phyloP scores from a whole-genome alignment of 805 yeast genomes.

The Metschnikowia aberdeeniae region DNA sequence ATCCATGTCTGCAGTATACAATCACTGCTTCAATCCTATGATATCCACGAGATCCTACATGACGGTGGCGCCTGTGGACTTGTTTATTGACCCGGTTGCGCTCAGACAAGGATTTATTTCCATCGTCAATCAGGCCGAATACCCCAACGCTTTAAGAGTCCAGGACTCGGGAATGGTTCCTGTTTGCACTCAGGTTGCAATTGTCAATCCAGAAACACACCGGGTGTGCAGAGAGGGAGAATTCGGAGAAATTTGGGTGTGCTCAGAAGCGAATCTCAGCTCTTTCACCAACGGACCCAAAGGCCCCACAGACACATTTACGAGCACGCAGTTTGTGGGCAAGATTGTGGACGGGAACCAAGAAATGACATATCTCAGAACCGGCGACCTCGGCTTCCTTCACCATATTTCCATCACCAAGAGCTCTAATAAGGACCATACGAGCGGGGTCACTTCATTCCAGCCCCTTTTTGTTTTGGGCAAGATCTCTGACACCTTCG shows the following conservation, averaged over 20 bases:
- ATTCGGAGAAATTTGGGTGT: conserved; percentile 95
- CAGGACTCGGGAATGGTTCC: conserved; percentile 97
- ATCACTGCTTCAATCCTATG: conserved; percentile 77
- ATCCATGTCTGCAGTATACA: conserved; percentile 72
- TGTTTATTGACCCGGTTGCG: conserved; percentile 83
- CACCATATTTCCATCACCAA: conserved; percentile 59
- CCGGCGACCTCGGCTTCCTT: conserved; percentile 92
- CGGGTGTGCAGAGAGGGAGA: conserved; percentile 82
- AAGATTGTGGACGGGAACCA: conserved; percentile 61
- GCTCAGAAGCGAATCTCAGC: conserved; percentile 76
- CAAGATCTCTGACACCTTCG: conserved; percentile 80
- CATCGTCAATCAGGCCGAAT: conserved; percentile 68
- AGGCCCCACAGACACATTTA: conserved; percentile 49
- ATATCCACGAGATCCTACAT: conserved; percentile 81
- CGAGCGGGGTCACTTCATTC: conserved; percentile 34
- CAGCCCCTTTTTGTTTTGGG: conserved; percentile 87
- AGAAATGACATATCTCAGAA: conserved; percentile 66
- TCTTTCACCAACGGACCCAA: conserved; percentile 55
- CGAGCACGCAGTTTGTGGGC: conserved; percentile 53
- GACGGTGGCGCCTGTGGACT: conserved; percentile 81
- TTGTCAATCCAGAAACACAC: conserved; percentile 90
- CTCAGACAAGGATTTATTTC: conserved; percentile 85
- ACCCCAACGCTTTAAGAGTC: conserved; percentile 64
- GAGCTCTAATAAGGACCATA: conserved; percentile 32
- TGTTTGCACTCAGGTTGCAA: conserved; percentile 87